Conservation (phyloP, 768 basidiomycete species). For the Suillus alpinus region DNA sequence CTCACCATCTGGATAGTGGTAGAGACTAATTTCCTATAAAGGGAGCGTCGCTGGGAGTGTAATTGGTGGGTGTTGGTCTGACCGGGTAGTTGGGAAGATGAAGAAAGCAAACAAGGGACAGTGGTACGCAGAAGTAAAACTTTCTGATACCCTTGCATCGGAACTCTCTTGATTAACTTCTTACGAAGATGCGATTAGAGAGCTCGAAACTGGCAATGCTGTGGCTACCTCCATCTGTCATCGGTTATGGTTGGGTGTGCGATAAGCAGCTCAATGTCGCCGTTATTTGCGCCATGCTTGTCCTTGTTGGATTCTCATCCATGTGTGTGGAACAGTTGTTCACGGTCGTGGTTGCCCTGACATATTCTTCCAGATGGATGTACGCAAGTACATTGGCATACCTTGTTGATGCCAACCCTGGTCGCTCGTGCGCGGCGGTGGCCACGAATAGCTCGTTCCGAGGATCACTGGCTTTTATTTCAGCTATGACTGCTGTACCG, state of each 20-base stretch:
- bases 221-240: slow-evolving; percentile 51
- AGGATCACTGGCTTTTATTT: slow-evolving; percentile 64
- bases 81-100: slow-evolving; percentile 42
- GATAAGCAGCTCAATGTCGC: slow-evolving; percentile 61
- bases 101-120: slow-evolving; percentile 44
- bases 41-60: slow-evolving; percentile 54
- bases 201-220: slow-evolving; percentile 59
- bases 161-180: background rate
- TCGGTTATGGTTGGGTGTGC: slow-evolving; percentile 77
- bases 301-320: slow-evolving; percentile 68
- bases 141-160: background rate
- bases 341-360: background rate
- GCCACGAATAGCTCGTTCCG: slow-evolving; percentile 78
- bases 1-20: background rate
- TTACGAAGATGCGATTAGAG: slow-evolving; percentile 63
- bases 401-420: slow-evolving; percentile 82
- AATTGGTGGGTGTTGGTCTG: slow-evolving; percentile 58
- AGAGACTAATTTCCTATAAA: slow-evolving; percentile 5
- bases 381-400: slow-evolving; percentile 77
- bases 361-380: slow-evolving; percentile 41
- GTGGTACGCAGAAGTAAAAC: slow-evolving; percentile 63
- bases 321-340: slow-evolving; percentile 46
- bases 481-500: slow-evolving; percentile 71
- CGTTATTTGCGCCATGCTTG: slow-evolving; percentile 68
- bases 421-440: slow-evolving; percentile 71